Evolutionary conservation across 805 yeast genomes (phyloP), one percentile per base, ranked within the genome.

Genomic region (Wilhelminamyces savonicus): DNA sequence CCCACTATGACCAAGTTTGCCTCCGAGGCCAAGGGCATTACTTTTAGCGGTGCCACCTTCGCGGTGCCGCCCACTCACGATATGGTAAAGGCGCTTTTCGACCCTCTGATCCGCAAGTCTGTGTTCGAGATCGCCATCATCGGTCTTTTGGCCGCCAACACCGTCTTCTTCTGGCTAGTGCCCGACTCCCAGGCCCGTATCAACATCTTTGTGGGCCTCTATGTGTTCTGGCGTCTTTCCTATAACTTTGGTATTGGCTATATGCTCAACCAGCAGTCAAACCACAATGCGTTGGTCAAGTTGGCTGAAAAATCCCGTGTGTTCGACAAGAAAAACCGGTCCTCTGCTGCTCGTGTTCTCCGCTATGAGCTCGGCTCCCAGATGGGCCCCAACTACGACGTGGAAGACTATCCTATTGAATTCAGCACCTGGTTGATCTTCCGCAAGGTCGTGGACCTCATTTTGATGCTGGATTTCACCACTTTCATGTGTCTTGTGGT

Each of bases 201-300:
- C 33, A 36, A 42, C 20, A 40, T 63, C 1, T 81, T 78, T 43
- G 53, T 79, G 13, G 57, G 54, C 3, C 62, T 79, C 29, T 84
- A 82, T 46, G 50, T 78, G 8, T 74, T 79, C 48, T 84, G 94
- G 90, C 69, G 95, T 45, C 49, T 77, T 24, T 66, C 76, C 16
- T 84, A 84, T 56, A 85, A 84, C 49, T 63, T 75, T 17, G 94
- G 94, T n/a, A 80, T 84, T 37, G 95, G 94, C 21, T 62, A 66
- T 37, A 51, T 84, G 14, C 62, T 84, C 20, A 70, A 73, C 39
- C 66, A 67, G 35, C 95, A 84, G 52, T 78, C 88, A 6, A 71
- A 77, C 29, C 54, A 71, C 40, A 17, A 17, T 8, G 19, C 8
- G 8, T 17, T 17, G 6, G 19, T 17, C 19, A n/a, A n/a, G n/a